These are phyloP conservation scores for Candida rishiriensis DNA, from an alignment of 805 yeast genomes.

Conservation along the genomic window DNA sequence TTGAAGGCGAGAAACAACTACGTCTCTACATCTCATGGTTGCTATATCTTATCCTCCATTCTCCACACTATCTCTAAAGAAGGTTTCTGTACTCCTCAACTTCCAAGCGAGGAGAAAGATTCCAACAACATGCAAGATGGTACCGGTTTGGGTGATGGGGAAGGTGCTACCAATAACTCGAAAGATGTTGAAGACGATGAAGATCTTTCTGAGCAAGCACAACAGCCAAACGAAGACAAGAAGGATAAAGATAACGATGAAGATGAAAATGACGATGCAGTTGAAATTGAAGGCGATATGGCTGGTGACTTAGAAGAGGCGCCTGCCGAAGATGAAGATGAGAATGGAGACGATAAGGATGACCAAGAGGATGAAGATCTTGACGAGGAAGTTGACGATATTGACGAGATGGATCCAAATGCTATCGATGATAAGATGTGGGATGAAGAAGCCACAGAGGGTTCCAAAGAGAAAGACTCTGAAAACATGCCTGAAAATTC, in stretches of 20 bases:
- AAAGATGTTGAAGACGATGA: constrained; percentile 90
- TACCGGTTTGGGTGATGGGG: constrained; percentile 84
- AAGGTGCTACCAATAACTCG: constrained; percentile 75
- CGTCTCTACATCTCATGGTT: constrained; percentile 51
- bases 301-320: constrained; percentile 87
- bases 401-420: constrained; percentile 88
- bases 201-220: constrained; percentile 72
- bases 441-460: constrained; percentile 84
- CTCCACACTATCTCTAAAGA: constrained; percentile 61
- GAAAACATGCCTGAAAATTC: constrained; percentile 62
- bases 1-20: constrained; percentile 46
- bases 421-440: constrained; percentile 97
- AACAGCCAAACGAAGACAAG: constrained; percentile 68
- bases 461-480: constrained; percentile 75
- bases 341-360: constrained; percentile 41
- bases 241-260: constrained; percentile 59
- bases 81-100: constrained; percentile 93
- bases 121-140: constrained; percentile 71
- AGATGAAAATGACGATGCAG: constrained; percentile 83
- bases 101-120: constrained; percentile 60
- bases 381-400: constrained; percentile 85
- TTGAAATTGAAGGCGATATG: constrained; percentile 95
- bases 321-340: constrained; percentile 57
- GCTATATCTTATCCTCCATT: constrained; percentile 51
- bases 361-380: constrained; percentile 66